Conservation (phyloP, 176 grass and related monocot genomes). For the Bolboschoenus planiculmis region DNA sequence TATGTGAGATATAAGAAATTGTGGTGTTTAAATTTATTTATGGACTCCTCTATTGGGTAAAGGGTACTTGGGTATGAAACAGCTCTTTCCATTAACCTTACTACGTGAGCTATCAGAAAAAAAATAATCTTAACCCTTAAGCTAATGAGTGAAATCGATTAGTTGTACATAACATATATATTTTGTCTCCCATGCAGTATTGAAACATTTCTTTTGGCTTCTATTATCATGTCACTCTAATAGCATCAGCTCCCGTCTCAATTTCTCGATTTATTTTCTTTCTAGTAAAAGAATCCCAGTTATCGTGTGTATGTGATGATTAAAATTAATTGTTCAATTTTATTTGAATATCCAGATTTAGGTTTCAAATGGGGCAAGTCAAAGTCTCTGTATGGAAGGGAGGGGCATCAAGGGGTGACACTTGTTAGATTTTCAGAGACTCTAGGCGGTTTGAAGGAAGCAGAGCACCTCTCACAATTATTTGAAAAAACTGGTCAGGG, state of each 20-base stretch:
- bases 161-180: background rate
- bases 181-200: background rate
- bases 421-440: slow-evolving; percentile 56
- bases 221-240: background rate
- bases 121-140: background rate
- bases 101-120: background rate
- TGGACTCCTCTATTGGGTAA: background rate
- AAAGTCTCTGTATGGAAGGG: slow-evolving; percentile 51
- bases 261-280: background rate
- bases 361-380: slow-evolving; percentile 46
- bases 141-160: background rate
- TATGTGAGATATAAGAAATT: background rate
- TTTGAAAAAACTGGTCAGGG: slow-evolving; percentile 53
- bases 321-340: background rate
- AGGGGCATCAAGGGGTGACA: slow-evolving; percentile 55
- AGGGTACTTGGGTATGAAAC: background rate
- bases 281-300: background rate
- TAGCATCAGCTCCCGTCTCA: background rate
- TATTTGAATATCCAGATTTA: slow-evolving; percentile 49
- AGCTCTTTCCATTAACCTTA: background rate
- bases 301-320: background rate
- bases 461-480: slow-evolving; percentile 46
- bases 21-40: background rate
- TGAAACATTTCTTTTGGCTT: background rate
- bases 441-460: slow-evolving; percentile 55